Evolutionary conservation across 2,329 filamentous ascomycete genomes (phyloP).

Genomic region (Cladobotryum mycophilum): DNA sequence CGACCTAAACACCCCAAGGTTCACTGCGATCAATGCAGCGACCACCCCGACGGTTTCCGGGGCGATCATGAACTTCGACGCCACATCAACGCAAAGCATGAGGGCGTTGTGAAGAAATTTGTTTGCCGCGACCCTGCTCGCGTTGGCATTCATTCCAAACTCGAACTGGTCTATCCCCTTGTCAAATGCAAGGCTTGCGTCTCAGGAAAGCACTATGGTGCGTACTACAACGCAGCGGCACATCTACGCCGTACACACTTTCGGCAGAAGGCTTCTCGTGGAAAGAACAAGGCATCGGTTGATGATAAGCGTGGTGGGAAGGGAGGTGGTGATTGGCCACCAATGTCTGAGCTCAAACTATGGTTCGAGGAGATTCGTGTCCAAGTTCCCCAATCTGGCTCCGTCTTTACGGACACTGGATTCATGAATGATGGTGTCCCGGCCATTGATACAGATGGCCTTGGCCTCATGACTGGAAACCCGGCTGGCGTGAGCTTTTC

Average conservation of each 20-base stretch:
- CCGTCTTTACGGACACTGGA: not conserved
- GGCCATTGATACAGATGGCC: not conserved
- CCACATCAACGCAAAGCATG: conserved; percentile 62
- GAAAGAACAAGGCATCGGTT: conserved; percentile 32
- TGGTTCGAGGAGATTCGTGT: conserved; percentile 51
- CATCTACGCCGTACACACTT: conserved; percentile 87
- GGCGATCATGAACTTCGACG: conserved; percentile 77
- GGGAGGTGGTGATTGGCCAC: conserved; percentile 47
- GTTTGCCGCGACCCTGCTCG: conserved; percentile 49
- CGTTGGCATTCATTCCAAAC: conserved; percentile 35
- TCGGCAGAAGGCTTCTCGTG: conserved; percentile 52
- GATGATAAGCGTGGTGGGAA: conserved; percentile 50
- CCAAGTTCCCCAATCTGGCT: not conserved
- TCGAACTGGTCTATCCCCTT: conserved; percentile 56
- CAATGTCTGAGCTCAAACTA: conserved; percentile 51
- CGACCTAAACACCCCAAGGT: conserved; percentile 67
- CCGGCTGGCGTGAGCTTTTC: not conserved
- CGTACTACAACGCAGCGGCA: conserved; percentile 91
- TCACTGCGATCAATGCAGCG: conserved; percentile 62
- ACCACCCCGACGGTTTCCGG: conserved; percentile 72
- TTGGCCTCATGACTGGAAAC: not conserved
- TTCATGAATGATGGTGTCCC: not conserved
- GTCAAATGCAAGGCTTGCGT: conserved; percentile 78
- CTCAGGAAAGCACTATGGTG: conserved; percentile 71
- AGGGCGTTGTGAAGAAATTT: conserved; percentile 46